phyloP scores from a whole-genome alignment of 768 basidiomycete species.

The Calocera cornea region DNA sequence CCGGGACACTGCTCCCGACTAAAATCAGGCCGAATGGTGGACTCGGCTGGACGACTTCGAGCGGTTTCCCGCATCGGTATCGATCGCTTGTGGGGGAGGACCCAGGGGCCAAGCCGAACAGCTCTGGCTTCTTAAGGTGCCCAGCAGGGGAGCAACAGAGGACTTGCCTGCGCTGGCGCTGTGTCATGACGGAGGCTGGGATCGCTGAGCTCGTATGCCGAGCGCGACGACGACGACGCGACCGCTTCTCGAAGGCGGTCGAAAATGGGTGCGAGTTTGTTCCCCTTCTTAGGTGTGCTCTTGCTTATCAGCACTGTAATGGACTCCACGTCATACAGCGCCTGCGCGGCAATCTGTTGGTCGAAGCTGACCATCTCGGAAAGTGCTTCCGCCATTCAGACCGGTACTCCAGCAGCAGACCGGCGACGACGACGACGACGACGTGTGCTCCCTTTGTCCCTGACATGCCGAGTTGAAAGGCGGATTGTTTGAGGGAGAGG shows the following conservation, averaged over 20 bases:
- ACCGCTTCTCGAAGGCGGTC: not conserved
- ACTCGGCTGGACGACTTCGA: constrained; percentile 56
- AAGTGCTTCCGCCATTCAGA: not conserved
- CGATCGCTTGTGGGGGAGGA: constrained; percentile 38
- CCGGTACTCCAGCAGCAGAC: constrained; percentile 16
- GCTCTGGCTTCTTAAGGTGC: constrained; percentile 31
- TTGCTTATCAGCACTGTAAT: constrained; percentile 19
- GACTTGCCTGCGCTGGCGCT: constrained; percentile 44
- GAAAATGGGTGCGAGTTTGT: not conserved
- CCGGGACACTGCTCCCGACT: constrained; percentile 28
- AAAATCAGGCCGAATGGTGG: constrained; percentile 64
- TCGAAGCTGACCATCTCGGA: constrained; percentile 26
- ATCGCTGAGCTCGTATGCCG: not conserved
- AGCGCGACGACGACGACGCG: not conserved
- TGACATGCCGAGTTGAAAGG: constrained; percentile 42
- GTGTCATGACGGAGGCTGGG: constrained; percentile 25
- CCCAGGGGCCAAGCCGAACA: constrained; percentile 45
- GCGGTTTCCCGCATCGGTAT: constrained; percentile 28
- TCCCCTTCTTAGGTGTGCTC: not conserved
- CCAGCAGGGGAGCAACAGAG: constrained; percentile 45
- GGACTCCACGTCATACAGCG: constrained; percentile 37
- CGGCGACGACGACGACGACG: not conserved
- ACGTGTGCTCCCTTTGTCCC: constrained; percentile 26
- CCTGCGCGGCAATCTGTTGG: constrained; percentile 27
- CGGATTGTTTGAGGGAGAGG: constrained; percentile 37